These are phyloP conservation scores for Saccharomycopsis babjevae DNA, from an alignment of 805 yeast species.

Conservation along the genomic window DNA sequence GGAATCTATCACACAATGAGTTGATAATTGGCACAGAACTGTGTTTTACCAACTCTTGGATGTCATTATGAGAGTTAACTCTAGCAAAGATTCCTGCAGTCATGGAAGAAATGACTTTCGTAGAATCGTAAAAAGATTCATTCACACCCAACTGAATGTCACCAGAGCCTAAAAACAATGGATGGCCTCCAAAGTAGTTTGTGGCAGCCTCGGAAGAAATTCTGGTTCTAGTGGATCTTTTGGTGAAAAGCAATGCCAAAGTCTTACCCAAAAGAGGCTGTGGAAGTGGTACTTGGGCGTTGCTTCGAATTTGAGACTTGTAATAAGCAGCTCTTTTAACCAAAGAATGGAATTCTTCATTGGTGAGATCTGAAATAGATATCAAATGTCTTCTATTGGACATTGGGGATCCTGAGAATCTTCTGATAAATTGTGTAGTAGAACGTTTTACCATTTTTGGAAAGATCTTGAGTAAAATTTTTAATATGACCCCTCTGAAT, in stretches of 20 bases:
- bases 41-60: conserved; percentile 63
- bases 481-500: not conserved
- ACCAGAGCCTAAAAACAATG: conserved; percentile 92
- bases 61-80: conserved; percentile 77
- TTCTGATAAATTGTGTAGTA: not conserved
- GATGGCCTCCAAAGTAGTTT: conserved; percentile 85
- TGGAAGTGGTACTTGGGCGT: conserved; percentile 28
- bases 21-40: conserved; percentile 88
- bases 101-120: conserved; percentile 89
- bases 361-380: conserved; percentile 68
- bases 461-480: not conserved
- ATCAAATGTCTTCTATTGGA: conserved; percentile 55
- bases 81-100: conserved; percentile 96
- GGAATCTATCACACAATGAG: conserved; percentile 85
- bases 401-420: conserved; percentile 1
- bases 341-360: conserved; percentile 58
- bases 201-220: conserved; percentile 93
- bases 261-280: conserved; percentile 63
- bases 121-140: conserved; percentile 81
- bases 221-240: conserved; percentile 93
- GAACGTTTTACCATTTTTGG: not conserved
- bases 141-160: conserved; percentile 96
- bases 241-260: conserved; percentile 74
- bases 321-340: conserved; percentile 64
- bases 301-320: conserved; percentile 44